Evolutionary conservation across 2,329 filamentous ascomycete genomes (phyloP).

Genomic region (Colletotrichum sp.): DNA sequence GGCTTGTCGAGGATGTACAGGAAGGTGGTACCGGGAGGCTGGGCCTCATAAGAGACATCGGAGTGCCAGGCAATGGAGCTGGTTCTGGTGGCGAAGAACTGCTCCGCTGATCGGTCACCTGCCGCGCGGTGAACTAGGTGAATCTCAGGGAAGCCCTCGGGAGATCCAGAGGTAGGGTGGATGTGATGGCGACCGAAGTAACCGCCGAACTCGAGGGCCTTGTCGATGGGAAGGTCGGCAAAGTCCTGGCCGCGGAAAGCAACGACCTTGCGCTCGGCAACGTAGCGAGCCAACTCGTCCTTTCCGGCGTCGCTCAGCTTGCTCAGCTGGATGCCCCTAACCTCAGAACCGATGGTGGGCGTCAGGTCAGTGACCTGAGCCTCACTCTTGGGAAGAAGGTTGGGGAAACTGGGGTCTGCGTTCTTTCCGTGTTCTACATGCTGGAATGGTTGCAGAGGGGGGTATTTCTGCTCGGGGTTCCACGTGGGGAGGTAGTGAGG

Average conservation of each 20-base stretch:
- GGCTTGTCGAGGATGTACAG: constrained; percentile 87
- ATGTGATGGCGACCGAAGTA: constrained; percentile 77
- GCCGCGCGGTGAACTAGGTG: constrained; percentile 73
- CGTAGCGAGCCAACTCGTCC: constrained; percentile 70
- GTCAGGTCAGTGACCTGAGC: constrained; percentile 60
- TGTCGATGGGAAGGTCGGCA: constrained; percentile 63
- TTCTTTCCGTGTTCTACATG: constrained; percentile 71
- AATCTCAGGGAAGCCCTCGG: constrained; percentile 68
- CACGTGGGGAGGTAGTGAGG: constrained; percentile 63
- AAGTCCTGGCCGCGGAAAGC: constrained; percentile 73
- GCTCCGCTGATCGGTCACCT: constrained; percentile 50
- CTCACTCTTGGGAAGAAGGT: constrained; percentile 55
- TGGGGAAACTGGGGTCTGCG: constrained; percentile 65
- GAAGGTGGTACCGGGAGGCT: constrained; percentile 90
- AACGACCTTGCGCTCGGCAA: constrained; percentile 71
- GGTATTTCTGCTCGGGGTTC: constrained; percentile 60
- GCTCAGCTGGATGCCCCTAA: constrained; percentile 68
- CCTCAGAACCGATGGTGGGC: constrained; percentile 68
- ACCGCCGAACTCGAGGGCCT: constrained; percentile 66
- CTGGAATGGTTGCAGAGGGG: constrained; percentile 66
- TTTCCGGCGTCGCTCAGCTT: constrained; percentile 66
- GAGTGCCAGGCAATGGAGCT: constrained; percentile 90
- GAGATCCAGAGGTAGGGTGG: constrained; percentile 74
- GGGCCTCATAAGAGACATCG: constrained; percentile 85
- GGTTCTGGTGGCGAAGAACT: constrained; percentile 71